Percentiles rank a stretch among this genome's conserved stretches.
These are phyloP conservation scores for Tilletia walkeri DNA, from an alignment of 1,284 basidiomycete genomes.

Conservation along the genomic window DNA sequence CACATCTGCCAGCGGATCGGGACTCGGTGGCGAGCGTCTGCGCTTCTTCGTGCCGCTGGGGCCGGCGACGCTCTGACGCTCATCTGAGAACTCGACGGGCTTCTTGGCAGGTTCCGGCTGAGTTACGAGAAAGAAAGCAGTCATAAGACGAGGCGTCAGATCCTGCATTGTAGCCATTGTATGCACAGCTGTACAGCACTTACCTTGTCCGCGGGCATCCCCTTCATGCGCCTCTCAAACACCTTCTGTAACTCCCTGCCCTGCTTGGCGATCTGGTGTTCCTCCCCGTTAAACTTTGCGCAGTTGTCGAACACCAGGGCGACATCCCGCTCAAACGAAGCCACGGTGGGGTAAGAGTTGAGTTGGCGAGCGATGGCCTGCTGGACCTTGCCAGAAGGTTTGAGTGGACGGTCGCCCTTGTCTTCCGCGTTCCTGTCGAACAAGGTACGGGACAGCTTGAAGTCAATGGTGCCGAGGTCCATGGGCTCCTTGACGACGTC, in stretches of 20 bases:
- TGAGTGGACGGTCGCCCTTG: slow-evolving; percentile 35
- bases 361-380: slow-evolving; percentile 28
- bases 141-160: no score
- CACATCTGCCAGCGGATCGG: slow-evolving; percentile 51
- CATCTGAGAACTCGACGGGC: slow-evolving; percentile 61
- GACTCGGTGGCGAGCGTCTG: slow-evolving; percentile 34
- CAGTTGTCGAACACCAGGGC: slow-evolving; percentile 78
- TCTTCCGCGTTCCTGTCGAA: slow-evolving; percentile 13
- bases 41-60: slow-evolving; percentile 37
- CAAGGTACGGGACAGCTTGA: slow-evolving; percentile 62
- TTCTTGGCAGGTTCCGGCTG: slow-evolving; percentile 15
- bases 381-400: slow-evolving; percentile 40
- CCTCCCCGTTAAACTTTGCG: slow-evolving; percentile 81
- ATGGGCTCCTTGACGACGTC: slow-evolving; percentile 85
- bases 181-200: not conserved
- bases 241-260: slow-evolving; percentile 77
- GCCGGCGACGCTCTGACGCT: slow-evolving; percentile 29
- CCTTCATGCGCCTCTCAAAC: slow-evolving; percentile 76
- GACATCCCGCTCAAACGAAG: slow-evolving; percentile 48
- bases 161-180: no score
- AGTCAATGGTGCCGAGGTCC: slow-evolving; percentile 92
- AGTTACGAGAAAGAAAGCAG: slow-evolving; percentile 19
- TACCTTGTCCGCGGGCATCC: slow-evolving; percentile 30
- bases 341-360: slow-evolving; percentile 37
- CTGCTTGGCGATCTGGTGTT: slow-evolving; percentile 75